phyloP scores from a whole-genome alignment of 305 asterid species.

The Coffea humblotiana region DNA sequence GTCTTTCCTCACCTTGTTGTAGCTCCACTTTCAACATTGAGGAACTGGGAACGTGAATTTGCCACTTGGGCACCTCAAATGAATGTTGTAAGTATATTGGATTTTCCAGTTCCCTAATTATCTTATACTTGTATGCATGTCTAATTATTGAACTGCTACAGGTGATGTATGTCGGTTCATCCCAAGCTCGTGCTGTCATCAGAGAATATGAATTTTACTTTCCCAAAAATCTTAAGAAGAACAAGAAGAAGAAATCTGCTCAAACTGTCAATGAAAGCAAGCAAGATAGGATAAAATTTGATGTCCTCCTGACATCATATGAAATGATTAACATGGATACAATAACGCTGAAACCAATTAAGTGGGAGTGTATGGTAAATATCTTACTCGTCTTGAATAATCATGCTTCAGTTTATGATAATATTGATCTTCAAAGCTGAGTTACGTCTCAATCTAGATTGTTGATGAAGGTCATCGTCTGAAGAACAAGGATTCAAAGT shows the following conservation, averaged over 20 bases:
- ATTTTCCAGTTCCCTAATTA: neutral
- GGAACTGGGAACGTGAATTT: constrained; percentile 99
- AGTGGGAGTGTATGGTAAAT: constrained; percentile 97
- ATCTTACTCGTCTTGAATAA: constrained; percentile 19
- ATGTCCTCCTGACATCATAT: constrained; percentile 92
- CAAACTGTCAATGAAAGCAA: constrained; percentile 68
- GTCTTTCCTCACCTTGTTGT: constrained; percentile 84
- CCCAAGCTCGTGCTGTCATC: constrained; percentile 77
- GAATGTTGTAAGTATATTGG: constrained; percentile 82
- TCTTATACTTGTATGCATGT: constrained; percentile 11
- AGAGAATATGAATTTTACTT: constrained; percentile 87
- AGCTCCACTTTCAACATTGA: constrained; percentile 96
- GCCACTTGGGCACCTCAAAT: constrained; percentile 99
- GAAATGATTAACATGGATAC: constrained; percentile 95
- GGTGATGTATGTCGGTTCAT: constrained; percentile 93
- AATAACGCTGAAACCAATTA: constrained; percentile 72
- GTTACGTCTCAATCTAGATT: constrained; percentile 55
- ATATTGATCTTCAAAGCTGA: constrained; percentile 25
- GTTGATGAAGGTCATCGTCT: constrained; percentile 99
- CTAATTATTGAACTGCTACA: constrained; percentile 44
- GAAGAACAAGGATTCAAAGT: constrained; percentile 91
- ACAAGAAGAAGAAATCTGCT: constrained; percentile 74
- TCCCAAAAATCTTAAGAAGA: constrained; percentile 71
- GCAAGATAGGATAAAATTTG: constrained; percentile 93
- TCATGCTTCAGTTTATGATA: constrained; percentile 18